These are phyloP conservation scores for Capsella bursapastoris DNA, from an alignment of 345 rosid genomes.

Conservation along the genomic window DNA sequence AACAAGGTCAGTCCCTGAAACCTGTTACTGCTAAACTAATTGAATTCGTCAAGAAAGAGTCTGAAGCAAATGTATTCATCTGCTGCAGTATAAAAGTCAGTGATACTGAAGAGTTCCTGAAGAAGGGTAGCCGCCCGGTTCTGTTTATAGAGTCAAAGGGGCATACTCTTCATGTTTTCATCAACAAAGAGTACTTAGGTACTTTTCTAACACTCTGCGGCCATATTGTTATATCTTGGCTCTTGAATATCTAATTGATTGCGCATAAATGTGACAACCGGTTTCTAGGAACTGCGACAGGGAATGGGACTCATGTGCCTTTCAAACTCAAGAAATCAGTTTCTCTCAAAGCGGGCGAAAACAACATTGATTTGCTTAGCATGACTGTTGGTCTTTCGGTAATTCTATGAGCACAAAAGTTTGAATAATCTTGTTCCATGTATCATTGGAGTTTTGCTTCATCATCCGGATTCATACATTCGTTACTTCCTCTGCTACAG, in stretches of 20 bases:
- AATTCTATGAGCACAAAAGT: constrained; percentile 39
- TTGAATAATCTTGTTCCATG: background rate
- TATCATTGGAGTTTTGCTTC: background rate
- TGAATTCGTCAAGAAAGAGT: background rate
- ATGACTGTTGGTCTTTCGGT: constrained; percentile 92
- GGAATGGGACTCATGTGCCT: constrained; percentile 71
- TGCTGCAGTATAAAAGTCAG: constrained; percentile 61
- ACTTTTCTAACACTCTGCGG: constrained; percentile 4
- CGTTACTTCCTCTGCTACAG: constrained; percentile 49
- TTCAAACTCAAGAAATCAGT: constrained; percentile 61
- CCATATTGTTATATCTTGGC: constrained; percentile 21
- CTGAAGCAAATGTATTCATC: constrained; percentile 28
- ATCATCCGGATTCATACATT: background rate
- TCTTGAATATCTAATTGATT: background rate
- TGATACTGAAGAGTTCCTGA: constrained; percentile 62
- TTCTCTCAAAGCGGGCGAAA: constrained; percentile 77
- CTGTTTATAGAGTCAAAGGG: constrained; percentile 88
- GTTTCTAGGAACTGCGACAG: constrained; percentile 70
- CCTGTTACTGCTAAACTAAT: background rate
- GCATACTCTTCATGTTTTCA: constrained; percentile 86
- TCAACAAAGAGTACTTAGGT: constrained; percentile 79
- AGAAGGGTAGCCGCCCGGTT: constrained; percentile 60
- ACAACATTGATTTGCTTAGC: constrained; percentile 77
- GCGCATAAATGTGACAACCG: constrained; percentile 9
- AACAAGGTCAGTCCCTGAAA: constrained; percentile 64